These are phyloP conservation scores for Turnera subulata DNA, from an alignment of 345 rosid species.

Conservation along the genomic window DNA sequence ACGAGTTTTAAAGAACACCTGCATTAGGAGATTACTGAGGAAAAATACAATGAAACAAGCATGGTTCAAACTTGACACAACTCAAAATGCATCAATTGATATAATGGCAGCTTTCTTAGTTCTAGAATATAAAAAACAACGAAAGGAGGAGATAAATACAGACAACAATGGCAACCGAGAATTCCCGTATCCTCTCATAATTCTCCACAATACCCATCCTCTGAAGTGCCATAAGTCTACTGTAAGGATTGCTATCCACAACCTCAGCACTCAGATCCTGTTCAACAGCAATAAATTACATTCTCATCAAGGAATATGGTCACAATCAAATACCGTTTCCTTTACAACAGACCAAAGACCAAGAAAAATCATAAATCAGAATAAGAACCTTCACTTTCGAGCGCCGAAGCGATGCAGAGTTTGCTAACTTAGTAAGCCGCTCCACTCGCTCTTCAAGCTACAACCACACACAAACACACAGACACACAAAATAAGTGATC, in stretches of 20 bases:
- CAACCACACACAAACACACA: too few relatives aligned
- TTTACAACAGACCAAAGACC: background rate
- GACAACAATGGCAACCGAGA: conserved; percentile 95
- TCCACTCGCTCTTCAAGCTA: conserved; percentile 61
- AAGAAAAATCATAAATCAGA: background rate
- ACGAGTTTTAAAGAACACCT: background rate
- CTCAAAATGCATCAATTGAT: background rate
- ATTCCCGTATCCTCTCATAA: conserved; percentile 79
- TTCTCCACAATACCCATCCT: conserved; percentile 93
- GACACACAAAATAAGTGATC: background rate
- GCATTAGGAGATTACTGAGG: background rate
- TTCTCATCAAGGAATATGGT: background rate
- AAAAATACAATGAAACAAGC: background rate
- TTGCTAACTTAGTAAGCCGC: conserved; percentile 50
- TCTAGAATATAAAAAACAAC: background rate
- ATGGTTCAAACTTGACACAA: background rate
- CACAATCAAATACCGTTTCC: background rate
- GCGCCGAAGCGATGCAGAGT: conserved; percentile 50
- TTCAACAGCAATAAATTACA: conserved; percentile 10
- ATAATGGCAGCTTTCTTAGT: background rate
- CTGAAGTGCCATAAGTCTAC: conserved; percentile 99
- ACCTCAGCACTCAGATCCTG: conserved; percentile 98
- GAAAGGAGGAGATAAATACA: conserved; percentile 43
- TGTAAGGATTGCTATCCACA: conserved; percentile 94
- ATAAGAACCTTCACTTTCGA: conserved; percentile 65